phyloP scores from a whole-genome alignment of 306 rosid species.

The Herpetospermum pedunculosum region DNA sequence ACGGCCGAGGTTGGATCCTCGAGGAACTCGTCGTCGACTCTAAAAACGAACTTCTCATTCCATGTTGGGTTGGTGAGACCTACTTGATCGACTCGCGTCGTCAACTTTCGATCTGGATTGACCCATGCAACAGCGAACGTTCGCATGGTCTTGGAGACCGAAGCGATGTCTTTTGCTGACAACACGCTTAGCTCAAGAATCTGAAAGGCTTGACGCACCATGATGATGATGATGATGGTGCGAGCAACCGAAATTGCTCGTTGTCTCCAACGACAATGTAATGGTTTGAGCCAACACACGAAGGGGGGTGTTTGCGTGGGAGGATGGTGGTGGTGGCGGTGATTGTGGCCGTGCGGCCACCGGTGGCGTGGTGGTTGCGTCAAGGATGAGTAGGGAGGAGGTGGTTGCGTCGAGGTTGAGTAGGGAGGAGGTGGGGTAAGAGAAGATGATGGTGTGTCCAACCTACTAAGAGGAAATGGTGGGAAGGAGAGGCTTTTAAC shows the following conservation, averaged over 20 bases:
- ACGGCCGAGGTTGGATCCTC: conserved; percentile 22
- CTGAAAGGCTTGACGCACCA: conserved; percentile 15
- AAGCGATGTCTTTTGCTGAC: conserved; percentile 45
- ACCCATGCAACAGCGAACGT: conserved; percentile 74
- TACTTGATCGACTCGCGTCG: conserved; percentile 32
- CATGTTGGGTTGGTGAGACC: conserved; percentile 58
- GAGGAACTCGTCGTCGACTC: conserved; percentile 39
- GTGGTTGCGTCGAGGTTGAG: no score
- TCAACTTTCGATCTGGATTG: conserved; percentile 37
- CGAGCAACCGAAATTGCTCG: no score
- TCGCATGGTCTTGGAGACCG: conserved; percentile 29
- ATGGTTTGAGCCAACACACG: no score
- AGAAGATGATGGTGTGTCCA: neutral
- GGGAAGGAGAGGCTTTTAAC: conserved; percentile 2
- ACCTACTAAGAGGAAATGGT: neutral
- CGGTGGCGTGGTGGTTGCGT: no score
- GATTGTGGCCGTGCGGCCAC: no score
- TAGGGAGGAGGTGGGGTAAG: neutral
- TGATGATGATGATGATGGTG: neutral
- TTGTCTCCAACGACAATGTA: neutral
- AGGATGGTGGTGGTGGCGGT: neutral
- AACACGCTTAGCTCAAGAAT: conserved; percentile 58
- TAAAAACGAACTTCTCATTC: conserved; percentile 77
- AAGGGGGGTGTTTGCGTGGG: no score
- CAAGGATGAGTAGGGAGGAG: no score